Evolutionary conservation across 2,329 filamentous ascomycete species (phyloP).

Genomic region (Pseudopyricularia javanii): DNA sequence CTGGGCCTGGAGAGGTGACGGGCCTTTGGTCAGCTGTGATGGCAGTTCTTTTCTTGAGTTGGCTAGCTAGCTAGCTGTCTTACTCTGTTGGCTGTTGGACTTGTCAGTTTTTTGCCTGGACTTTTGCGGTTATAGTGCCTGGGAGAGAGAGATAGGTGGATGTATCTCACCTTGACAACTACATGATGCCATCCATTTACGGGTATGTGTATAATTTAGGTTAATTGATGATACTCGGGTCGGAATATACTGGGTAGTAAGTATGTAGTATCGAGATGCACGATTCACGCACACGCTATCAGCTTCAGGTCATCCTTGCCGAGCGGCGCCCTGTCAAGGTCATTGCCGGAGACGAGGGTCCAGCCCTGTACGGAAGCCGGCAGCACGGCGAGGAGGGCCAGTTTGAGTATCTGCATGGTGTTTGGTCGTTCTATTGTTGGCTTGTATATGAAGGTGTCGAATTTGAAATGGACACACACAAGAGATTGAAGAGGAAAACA

Average conservation of each 20-base stretch:
- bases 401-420: not conserved
- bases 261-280: no score
- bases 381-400: not conserved
- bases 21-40: not conserved
- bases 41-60: no score
- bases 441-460: no score
- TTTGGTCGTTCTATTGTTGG: not conserved
- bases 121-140: not conserved
- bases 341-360: not conserved
- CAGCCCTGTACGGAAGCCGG: not conserved
- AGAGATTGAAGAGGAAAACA: no score
- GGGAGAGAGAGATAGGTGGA: not conserved
- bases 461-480: no score
- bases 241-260: no score
- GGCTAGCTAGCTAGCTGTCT: not conserved
- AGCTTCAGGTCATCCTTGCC: not conserved
- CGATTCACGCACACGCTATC: not conserved
- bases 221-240: no score
- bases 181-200: not conserved
- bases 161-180: not conserved
- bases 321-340: not conserved
- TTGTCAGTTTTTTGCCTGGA: not conserved
- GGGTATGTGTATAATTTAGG: not conserved
- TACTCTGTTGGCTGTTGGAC: not conserved
- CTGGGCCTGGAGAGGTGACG: not conserved